A percentile compares a stretch with the other conserved stretches of the same genome.
phyloP scores from a whole-genome alignment of 805 yeast species.

The Candida glaebosa region DNA sequence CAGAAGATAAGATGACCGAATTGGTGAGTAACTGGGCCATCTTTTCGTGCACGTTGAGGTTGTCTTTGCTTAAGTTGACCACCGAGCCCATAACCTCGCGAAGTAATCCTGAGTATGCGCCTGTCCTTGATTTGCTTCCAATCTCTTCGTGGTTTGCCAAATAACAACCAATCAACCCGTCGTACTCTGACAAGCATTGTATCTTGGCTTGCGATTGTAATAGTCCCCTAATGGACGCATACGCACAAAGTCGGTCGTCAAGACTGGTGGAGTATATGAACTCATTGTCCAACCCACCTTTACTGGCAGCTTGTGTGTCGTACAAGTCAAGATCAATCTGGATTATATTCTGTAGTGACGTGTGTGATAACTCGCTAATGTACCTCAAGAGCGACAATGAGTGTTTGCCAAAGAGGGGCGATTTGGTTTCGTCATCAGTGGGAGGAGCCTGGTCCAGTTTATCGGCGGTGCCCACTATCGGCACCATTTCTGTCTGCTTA shows the following conservation, averaged over 20 bases:
- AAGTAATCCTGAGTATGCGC: constrained; percentile 34
- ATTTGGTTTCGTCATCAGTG: constrained; percentile 24
- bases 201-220: constrained; percentile 20
- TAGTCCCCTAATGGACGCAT: constrained; percentile 32
- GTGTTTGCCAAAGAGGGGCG: constrained; percentile 29
- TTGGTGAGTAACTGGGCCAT: constrained; percentile 17
- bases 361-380: constrained; percentile 21
- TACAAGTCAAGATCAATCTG: constrained; percentile 35
- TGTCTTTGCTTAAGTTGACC: too few relatives aligned
- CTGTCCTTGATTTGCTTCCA: constrained; percentile 37
- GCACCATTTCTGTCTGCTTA: constrained; percentile 36
- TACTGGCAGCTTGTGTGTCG: constrained; percentile 31
- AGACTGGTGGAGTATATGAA: constrained; percentile 38
- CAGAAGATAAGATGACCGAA: constrained; percentile 37
- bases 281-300: constrained; percentile 36
- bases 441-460: constrained; percentile 11
- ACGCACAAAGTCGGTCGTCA: constrained; percentile 42
- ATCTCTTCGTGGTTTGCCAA: constrained; percentile 42
- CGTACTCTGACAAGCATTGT: constrained; percentile 12
- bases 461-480: constrained; percentile 29
- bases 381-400: constrained; percentile 30
- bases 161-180: constrained; percentile 29
- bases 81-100: neutral
- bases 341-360: constrained; percentile 20
- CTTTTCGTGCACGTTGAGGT: constrained; percentile 7